phyloP scores from a whole-genome alignment of 371 early-diverging fungal species.

The Mortierella sp. region DNA sequence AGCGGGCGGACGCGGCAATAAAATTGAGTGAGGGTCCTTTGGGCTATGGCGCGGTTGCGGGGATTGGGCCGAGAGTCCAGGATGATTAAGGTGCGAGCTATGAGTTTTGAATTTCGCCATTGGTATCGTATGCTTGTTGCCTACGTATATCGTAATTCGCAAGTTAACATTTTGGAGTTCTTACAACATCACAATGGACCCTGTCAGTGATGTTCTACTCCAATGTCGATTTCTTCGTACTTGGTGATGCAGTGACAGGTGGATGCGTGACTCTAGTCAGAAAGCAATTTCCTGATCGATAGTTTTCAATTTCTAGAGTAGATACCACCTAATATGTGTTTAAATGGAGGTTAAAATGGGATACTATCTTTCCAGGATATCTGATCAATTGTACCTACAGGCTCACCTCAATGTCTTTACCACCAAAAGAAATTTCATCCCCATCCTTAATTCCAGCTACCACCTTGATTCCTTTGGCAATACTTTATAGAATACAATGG shows the following conservation, averaged over 20 bases:
- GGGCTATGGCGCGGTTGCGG: slow-evolving; percentile 33
- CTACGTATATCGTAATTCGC: background rate
- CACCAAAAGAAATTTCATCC: slow-evolving; percentile 54
- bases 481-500: background rate
- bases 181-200: background rate
- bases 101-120: slow-evolving; percentile 34
- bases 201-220: background rate
- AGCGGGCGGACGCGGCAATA: slow-evolving; percentile 34
- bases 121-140: background rate
- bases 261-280: slow-evolving; percentile 1
- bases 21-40: slow-evolving; percentile 25
- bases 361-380: background rate
- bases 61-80: background rate
- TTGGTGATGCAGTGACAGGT: background rate
- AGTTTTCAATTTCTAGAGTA: slow-evolving; percentile 10
- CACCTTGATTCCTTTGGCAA: slow-evolving; percentile 44
- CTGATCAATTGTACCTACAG: background rate
- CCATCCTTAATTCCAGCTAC: slow-evolving; percentile 32
- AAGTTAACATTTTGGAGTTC: background rate
- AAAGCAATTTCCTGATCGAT: slow-evolving; percentile 36
- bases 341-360: background rate
- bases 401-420: slow-evolving; percentile 63
- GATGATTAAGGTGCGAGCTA: background rate
- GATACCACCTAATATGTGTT: slow-evolving; percentile 17
- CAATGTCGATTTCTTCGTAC: background rate